Percentiles rank a stretch among this genome's conserved stretches.
Evolutionary conservation across 2,329 filamentous ascomycete species (phyloP).

Genomic region (Fusarium guadeloupense): DNA sequence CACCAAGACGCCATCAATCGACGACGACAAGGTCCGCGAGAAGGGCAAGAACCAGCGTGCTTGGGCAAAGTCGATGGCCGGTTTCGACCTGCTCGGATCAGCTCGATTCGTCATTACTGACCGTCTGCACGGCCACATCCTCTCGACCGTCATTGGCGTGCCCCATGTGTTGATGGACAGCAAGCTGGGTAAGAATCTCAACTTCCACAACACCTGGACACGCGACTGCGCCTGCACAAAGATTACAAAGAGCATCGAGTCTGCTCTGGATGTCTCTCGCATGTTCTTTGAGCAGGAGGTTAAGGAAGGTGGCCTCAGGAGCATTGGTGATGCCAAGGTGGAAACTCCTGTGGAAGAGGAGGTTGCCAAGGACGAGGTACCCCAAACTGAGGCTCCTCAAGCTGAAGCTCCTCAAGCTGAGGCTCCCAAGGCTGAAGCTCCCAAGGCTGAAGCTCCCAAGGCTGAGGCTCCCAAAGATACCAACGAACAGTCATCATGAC

Average conservation of each 20-base stretch:
- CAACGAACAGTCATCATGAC: slow-evolving; percentile 13
- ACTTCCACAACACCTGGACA: slow-evolving; percentile 45
- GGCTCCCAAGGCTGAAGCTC: not conserved
- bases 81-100: slow-evolving; percentile 40
- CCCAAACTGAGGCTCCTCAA: not conserved
- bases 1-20: slow-evolving; percentile 38
- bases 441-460: not conserved
- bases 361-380: not conserved
- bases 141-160: slow-evolving; percentile 42
- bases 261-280: slow-evolving; percentile 38
- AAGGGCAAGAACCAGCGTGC: slow-evolving; percentile 41
- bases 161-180: slow-evolving; percentile 43
- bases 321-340: not conserved
- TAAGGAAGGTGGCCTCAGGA: slow-evolving; percentile 11
- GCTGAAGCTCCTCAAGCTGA: not conserved
- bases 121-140: slow-evolving; percentile 41
- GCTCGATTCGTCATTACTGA: slow-evolving; percentile 43
- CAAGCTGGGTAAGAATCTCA: slow-evolving; percentile 45
- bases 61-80: slow-evolving; percentile 42
- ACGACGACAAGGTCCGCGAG: slow-evolving; percentile 28
- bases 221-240: slow-evolving; percentile 40
- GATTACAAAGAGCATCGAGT: slow-evolving; percentile 37
- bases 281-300: slow-evolving; percentile 32
- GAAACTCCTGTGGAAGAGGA: slow-evolving; percentile 1
- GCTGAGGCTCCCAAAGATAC: not conserved